Evolutionary conservation across 306 rosid species (phyloP), one percentile per base, ranked within the genome.

Genomic region (Vigna reflexopilosa): DNA sequence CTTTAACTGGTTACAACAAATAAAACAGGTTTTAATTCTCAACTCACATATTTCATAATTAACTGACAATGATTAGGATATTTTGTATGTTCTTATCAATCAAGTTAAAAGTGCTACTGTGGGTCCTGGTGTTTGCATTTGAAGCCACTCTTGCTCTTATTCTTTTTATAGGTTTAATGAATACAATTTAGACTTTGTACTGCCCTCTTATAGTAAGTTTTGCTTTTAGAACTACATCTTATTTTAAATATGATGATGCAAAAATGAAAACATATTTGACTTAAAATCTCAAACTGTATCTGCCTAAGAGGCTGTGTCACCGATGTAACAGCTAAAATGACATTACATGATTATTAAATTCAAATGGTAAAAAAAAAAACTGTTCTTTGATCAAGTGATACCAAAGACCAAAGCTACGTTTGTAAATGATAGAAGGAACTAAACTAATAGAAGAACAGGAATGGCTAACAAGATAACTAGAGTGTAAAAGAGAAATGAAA

Each of bases 91-190:
- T 64, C 16, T 38, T 63, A 16, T 38, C 62, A 69, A 34, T 38
- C 62, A 69, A 34, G 13, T n/a, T n/a, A 59, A 65, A 56, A 75
- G 77, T 42, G 52, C 17, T 52, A 69, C 40, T 12, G 20, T 40
- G 56, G 67, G 32, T 42, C 45, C 59, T 76, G 13, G 74, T 30
- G 68, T 62, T 63, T 55, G 48, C 85, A 68, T 68, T 65, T 77
- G 32, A 17, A 26, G 50, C 50, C 66, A 19, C 7, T 40, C 36
- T 54, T 51, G n/a, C 42, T 16, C 57, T 72, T 63, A 63, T 24
- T 50, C 73, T 64, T 65, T 15, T 26, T 22, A 76, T 49, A 11
- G 55, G 56, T 49, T 54, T 28, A 61, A 32, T 49, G 49, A 63
- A 42, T 17, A 22, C 10, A 76, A 26, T 32, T 80, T 19, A 49